Percentiles rank a stretch among this genome's conserved stretches.
phyloP scores from a whole-genome alignment of 805 yeast genomes.

The Grigorovia humatica region DNA sequence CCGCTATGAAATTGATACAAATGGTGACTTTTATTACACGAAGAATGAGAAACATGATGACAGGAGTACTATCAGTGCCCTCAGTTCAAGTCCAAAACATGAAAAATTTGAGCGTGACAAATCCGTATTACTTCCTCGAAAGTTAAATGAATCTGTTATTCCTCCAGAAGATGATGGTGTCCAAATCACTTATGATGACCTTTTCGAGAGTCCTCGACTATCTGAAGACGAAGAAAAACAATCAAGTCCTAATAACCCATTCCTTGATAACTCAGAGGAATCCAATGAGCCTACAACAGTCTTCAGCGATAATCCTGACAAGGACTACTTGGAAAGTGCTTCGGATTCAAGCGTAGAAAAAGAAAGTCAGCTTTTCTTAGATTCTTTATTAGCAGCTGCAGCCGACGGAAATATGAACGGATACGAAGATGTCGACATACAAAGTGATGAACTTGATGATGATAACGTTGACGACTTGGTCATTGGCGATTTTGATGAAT shows the following conservation, averaged over 20 bases:
- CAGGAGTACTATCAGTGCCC: not conserved
- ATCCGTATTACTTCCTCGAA: not conserved
- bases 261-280: not conserved
- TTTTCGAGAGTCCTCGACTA: not conserved
- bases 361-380: not conserved
- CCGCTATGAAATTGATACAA: slow-evolving; percentile 15
- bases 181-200: not conserved
- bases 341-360: not conserved
- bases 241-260: not conserved
- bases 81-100: not conserved
- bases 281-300: not conserved
- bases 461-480: slow-evolving; percentile 20
- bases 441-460: slow-evolving; percentile 15
- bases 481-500: slow-evolving; percentile 22
- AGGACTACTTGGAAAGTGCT: not conserved
- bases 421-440: slow-evolving; percentile 2
- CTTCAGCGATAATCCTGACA: not conserved
- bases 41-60: slow-evolving; percentile 1
- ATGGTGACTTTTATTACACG: slow-evolving; percentile 20
- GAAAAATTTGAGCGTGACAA: not conserved
- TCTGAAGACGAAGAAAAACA: not conserved
- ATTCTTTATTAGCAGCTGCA: not conserved
- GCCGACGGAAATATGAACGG: not conserved
- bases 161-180: not conserved
- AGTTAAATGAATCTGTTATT: not conserved